Conservation (phyloP, 2,329 filamentous ascomycete species). For the Hypoxylon sp. region DNA sequence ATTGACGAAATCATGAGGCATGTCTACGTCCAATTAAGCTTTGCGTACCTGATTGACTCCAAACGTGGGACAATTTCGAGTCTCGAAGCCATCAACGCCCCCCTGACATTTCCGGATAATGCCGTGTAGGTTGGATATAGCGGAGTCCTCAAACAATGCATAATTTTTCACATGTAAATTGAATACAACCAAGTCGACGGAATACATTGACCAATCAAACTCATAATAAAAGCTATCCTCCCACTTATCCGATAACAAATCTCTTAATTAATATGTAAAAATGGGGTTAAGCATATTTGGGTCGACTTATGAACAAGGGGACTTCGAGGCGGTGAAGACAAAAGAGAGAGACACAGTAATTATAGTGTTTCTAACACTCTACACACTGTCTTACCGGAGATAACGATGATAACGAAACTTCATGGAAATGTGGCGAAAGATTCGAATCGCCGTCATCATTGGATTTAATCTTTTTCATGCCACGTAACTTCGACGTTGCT, state of each 20-base stretch:
- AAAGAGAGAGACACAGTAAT: slow-evolving; percentile 9
- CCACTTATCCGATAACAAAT: neutral
- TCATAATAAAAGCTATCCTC: neutral
- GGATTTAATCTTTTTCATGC: slow-evolving; percentile 4
- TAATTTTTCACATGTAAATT: slow-evolving; percentile 5
- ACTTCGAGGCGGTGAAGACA: slow-evolving; percentile 7
- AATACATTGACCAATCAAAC: slow-evolving; percentile 12
- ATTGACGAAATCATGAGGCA: neutral
- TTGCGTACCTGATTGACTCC: slow-evolving; percentile 13
- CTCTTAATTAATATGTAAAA: slow-evolving; percentile 6
- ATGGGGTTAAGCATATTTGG: slow-evolving; percentile 3
- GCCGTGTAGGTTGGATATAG: slow-evolving; percentile 7
- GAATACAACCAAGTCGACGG: neutral
- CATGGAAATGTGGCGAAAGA: slow-evolving; percentile 34
- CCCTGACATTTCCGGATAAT: slow-evolving; percentile 28
- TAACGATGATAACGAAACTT: slow-evolving; percentile 31
- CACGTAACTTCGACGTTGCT: slow-evolving; percentile 6
- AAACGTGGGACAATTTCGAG: slow-evolving; percentile 21
- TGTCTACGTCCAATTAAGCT: slow-evolving; percentile 41
- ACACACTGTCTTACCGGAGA: slow-evolving; percentile 25
- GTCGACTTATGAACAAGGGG: slow-evolving; percentile 3
- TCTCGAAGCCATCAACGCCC: slow-evolving; percentile 24
- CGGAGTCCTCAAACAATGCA: slow-evolving; percentile 5
- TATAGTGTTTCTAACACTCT: slow-evolving; percentile 23
- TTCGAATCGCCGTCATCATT: slow-evolving; percentile 16